A percentile compares a stretch with the other conserved stretches of the same genome.
Conservation (phyloP, 2,329 filamentous ascomycete species). For the Amphichorda felina region DNA sequence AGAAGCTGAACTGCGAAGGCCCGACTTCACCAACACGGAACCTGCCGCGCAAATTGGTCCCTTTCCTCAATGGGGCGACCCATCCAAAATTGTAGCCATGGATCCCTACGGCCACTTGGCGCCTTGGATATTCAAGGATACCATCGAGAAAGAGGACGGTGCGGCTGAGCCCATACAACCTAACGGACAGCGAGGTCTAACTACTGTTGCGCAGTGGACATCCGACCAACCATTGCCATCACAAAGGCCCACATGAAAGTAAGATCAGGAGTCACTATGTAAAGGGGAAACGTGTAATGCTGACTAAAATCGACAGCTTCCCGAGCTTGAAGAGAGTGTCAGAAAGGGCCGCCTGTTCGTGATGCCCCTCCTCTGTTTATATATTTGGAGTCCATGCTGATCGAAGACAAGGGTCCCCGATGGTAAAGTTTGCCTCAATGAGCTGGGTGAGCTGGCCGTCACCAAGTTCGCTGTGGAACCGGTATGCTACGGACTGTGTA, state of each 20-base stretch:
- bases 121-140: constrained; percentile 71
- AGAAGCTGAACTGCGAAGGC: constrained; percentile 18
- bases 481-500: too few relatives aligned
- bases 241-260: constrained; percentile 88
- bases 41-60: constrained; percentile 83
- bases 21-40: constrained; percentile 66
- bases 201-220: constrained; percentile 46
- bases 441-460: constrained; percentile 76
- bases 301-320: constrained; percentile 36
- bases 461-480: constrained; percentile 97
- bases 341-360: constrained; percentile 59
- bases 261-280: neutral
- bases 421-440: constrained; percentile 82
- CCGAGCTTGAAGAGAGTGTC: constrained; percentile 85
- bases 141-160: constrained; percentile 64
- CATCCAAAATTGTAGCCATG: constrained; percentile 95
- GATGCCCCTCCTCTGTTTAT: neutral
- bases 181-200: neutral
- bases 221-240: constrained; percentile 82
- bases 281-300: neutral
- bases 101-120: constrained; percentile 85
- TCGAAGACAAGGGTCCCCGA: constrained; percentile 42
- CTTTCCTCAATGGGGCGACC: constrained; percentile 80
- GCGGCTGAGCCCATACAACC: constrained; percentile 8
- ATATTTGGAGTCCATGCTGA: neutral